A percentile compares a stretch with the other conserved stretches of the same genome.
Conservation (phyloP, 2,329 filamentous ascomycete genomes). For the Epichloe gansuensis region DNA sequence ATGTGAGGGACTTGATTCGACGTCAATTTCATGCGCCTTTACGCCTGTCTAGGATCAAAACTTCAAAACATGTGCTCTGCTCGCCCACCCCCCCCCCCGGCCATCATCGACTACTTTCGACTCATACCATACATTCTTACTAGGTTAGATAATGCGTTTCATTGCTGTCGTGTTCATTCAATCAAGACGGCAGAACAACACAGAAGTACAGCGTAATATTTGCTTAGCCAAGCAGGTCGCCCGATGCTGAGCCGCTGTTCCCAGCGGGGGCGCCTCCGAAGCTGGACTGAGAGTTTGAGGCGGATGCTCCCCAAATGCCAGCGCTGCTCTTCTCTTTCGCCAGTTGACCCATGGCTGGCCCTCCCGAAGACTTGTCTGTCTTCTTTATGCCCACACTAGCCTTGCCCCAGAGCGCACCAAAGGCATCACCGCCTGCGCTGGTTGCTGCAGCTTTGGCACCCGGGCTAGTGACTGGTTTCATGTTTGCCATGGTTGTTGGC, state of each 20-base stretch:
- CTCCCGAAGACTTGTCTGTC: conserved; percentile 43
- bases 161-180: neutral
- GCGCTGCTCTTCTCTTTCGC: conserved; percentile 97
- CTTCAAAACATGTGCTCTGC: conserved; percentile 12
- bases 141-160: neutral
- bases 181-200: neutral
- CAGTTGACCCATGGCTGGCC: conserved; percentile 78
- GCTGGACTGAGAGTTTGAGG: conserved; percentile 24
- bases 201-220: neutral
- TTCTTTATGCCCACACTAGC: conserved; percentile 68
- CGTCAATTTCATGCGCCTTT: conserved; percentile 23
- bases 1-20: conserved; percentile 15
- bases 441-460: conserved; percentile 41
- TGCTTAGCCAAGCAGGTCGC: conserved; percentile 34
- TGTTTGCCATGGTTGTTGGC: conserved; percentile 28
- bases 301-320: conserved; percentile 77
- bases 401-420: conserved; percentile 74
- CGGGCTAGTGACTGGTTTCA: conserved; percentile 34
- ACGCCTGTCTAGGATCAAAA: conserved; percentile 29
- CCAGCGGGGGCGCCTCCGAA: conserved; percentile 14
- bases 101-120: neutral
- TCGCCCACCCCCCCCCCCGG: neutral
- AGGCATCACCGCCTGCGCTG: conserved; percentile 62
- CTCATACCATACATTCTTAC: neutral
- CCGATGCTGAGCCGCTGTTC: conserved; percentile 27